Base-by-base conservation (phyloP, 331 rosid genomes). In the Prunus yedoensis region DNA sequence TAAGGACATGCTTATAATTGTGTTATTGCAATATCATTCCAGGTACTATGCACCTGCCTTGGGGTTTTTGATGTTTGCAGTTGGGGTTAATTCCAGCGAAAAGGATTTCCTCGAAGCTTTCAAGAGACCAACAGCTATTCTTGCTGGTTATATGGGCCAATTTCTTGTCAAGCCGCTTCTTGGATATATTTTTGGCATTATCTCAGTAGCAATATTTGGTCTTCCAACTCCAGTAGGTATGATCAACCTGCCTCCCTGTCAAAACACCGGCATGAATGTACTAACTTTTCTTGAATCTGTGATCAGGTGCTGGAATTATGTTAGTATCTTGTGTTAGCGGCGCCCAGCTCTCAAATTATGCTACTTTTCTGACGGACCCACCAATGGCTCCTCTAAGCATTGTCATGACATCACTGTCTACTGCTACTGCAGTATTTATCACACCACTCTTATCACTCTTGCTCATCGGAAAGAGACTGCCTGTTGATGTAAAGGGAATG, bases 11-110 rank as follows among this genome's bases (percentile, higher is more conserved):
- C 64, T 71, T 30, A 12, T 30, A 38, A 2, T 50, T 61, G 0
- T 54, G 18, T 30, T 49, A n/a, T 78, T 47, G 53, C 64, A 35
- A 9, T 81, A 3, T 74, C 28, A 38, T 74, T 74, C 81, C 89
- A 94, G 99, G 87, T 94, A 89, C 88, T 90, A 89, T 79, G 96
- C 99, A 53, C 97, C 99, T 61, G 96, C 99, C 63, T 89, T 94
- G 58, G 99, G 99, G 73, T 89, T 94, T 88, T 81, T 94, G 88
- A 91, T 94, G 99, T 94, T 94, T 68, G 96, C 99, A 51, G 99
- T 94, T 49, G 99, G 99, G 78, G 95, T 94, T 74, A 94, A 94
- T 85, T 94, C 99, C 74, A 87, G 90, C 53, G 97, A 94, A 78
- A 90, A 81, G 51, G 99, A 94, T 80, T 94, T 91, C 74, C 71